Evolutionary conservation across 2,329 filamentous ascomycete species (phyloP).

Genomic region (Fusarium torreyae): DNA sequence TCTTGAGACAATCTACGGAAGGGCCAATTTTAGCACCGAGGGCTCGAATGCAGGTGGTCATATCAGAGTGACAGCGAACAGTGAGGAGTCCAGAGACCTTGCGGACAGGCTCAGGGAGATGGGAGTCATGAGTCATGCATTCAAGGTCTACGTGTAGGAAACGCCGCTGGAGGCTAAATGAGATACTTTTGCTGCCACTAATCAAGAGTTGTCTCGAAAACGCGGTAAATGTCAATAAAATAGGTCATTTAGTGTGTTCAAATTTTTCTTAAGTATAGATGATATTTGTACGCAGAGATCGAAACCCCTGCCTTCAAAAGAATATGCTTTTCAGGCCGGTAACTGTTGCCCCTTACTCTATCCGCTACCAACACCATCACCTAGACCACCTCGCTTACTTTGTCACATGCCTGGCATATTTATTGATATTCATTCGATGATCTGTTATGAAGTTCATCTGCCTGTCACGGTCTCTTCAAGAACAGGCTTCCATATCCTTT

Average conservation of each 20-base stretch:
- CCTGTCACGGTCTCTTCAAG: neutral
- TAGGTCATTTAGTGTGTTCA: too few species aligned
- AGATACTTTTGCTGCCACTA: too few species aligned
- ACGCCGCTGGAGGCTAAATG: too few species aligned
- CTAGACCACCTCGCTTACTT: neutral
- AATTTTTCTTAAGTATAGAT: neutral
- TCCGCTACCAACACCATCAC: neutral
- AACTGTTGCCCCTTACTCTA: neutral
- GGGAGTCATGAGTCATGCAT: neutral
- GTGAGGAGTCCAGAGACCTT: neutral
- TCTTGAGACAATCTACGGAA: conserved; percentile 9
- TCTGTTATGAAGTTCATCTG: neutral
- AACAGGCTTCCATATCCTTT: conserved; percentile 7
- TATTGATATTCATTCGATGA: neutral
- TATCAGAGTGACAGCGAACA: neutral
- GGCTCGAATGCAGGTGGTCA: neutral
- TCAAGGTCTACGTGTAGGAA: neutral
- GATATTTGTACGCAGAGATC: too few species aligned
- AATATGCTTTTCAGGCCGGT: neutral
- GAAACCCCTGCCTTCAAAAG: too few species aligned
- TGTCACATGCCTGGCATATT: conserved; percentile 7
- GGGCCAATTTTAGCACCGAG: neutral
- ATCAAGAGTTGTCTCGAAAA: neutral
- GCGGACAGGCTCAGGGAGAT: conserved; percentile 6
- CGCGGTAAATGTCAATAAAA: too few species aligned